Base-by-base conservation (phyloP, 2,329 filamentous ascomycete genomes). In the Orbilia ellipsospora region DNA sequence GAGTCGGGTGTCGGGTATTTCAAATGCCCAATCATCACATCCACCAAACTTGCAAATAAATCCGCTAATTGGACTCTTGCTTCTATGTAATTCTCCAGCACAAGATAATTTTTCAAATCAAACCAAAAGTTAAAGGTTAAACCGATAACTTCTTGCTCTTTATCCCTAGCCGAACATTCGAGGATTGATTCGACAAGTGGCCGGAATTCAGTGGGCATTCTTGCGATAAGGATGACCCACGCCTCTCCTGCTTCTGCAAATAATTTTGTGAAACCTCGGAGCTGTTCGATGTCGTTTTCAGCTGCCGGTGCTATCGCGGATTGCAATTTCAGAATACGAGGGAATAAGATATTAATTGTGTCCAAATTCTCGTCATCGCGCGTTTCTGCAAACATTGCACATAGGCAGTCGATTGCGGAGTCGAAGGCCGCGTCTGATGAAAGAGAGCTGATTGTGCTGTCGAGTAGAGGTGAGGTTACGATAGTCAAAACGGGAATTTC, bases 111-210 rank as follows among this genome's bases (percentile, higher is more conserved):
- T 85, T 99, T 99, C 55, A 99, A 87, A 81, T 99, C 95, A 81
- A 96, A 98, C 95, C 95, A 99, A 84, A 99, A 98, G 78, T 89
- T 89, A 83, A 99, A 99, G 0, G 96, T 99, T 80, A 95, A 89
- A 64, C 93, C 92, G 77, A 99, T 93, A 3, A 94, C 93, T 78
- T 99, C 95, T 77, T 91, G 89, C 64, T 97, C 94, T 81, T 89
- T 90, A 82, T 99, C 95, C 78, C 91, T 88, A 10, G 91, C 88
- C 75, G 92, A 94, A 80, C 93, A 97, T 83, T 98, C 94, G n/a
- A 98, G 86, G 15, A 99, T 89, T 5, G 91, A 89, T 80, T 97
- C 93, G 10, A 99, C 94, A 4, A 99, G 86, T 10, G 88, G 89
- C 45, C 92, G 88, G 84, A 98, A 98, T 60, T 94, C 89, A 13